Percentiles rank a stretch among this genome's conserved stretches.
phyloP scores from a whole-genome alignment of 2,329 filamentous ascomycete species.

The Chaetomiaceae sp. region DNA sequence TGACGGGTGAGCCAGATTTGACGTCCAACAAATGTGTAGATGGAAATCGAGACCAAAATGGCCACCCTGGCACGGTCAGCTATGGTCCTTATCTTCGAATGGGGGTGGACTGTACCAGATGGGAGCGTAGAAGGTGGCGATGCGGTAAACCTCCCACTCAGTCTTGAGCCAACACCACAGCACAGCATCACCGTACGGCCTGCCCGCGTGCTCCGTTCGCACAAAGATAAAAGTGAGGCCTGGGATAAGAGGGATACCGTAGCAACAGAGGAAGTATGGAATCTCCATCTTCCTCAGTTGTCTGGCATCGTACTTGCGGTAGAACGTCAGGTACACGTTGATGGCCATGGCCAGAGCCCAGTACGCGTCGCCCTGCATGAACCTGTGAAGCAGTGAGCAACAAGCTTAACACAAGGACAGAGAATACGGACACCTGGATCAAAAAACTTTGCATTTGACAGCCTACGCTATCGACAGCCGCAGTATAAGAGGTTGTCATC shows the following conservation, averaged over 20 bases:
- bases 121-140: constrained; percentile 70
- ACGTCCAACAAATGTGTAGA: constrained; percentile 61
- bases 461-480: constrained; percentile 35
- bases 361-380: constrained; percentile 69
- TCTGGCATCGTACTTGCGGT: constrained; percentile 63
- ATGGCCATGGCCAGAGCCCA: constrained; percentile 79
- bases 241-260: constrained; percentile 69
- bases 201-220: constrained; percentile 43
- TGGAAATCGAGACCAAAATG: constrained; percentile 56
- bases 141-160: constrained; percentile 66
- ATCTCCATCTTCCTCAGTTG: constrained; percentile 66
- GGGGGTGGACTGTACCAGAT: constrained; percentile 49
- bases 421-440: constrained; percentile 67
- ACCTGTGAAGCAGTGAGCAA: constrained; percentile 46
- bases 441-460: constrained; percentile 72
- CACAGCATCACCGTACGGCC: constrained; percentile 68
- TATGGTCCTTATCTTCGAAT: neutral
- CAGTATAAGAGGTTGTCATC: constrained; percentile 63
- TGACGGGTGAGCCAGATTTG: constrained; percentile 64
- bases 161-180: constrained; percentile 79
- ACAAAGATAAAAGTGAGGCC: constrained; percentile 66
- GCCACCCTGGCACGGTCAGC: constrained; percentile 45
- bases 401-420: neutral
- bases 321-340: constrained; percentile 81
- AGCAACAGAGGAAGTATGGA: constrained; percentile 64